Conservation (phyloP, 345 rosid species). For the Dovyalis caffra region DNA sequence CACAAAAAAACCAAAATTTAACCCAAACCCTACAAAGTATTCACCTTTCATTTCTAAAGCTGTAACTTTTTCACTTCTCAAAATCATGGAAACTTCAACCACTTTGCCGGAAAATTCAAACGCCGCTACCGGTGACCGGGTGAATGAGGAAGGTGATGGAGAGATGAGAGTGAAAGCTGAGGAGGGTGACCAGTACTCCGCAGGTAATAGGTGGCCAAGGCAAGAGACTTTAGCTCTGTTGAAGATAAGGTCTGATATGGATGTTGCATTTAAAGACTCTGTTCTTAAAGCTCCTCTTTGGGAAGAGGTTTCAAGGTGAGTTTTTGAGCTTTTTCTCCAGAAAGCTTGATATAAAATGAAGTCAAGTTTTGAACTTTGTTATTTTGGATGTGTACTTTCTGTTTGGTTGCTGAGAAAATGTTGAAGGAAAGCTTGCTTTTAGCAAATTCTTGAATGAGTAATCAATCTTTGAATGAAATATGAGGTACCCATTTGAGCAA, state of each 20-base stretch:
- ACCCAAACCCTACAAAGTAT: constrained; percentile 18
- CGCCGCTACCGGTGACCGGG: constrained; percentile 14
- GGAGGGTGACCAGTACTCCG: constrained; percentile 38
- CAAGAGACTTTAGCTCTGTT: constrained; percentile 30
- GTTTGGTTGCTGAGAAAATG: constrained; percentile 7
- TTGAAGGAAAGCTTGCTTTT: not conserved
- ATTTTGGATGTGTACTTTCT: not conserved
- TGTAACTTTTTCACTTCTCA: constrained; percentile 22
- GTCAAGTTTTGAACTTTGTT: not conserved
- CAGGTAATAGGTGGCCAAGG: constrained; percentile 31
- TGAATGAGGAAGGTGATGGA: constrained; percentile 21
- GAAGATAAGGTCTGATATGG: constrained; percentile 32
- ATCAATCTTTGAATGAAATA: not conserved
- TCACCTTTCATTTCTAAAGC: constrained; percentile 19
- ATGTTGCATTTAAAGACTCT: constrained; percentile 21
- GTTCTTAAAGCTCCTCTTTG: constrained; percentile 28
- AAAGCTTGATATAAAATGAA: constrained; percentile 1
- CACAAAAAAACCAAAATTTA: constrained; percentile 1
- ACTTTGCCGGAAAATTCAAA: constrained; percentile 28
- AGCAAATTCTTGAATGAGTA: not conserved
- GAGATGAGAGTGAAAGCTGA: constrained; percentile 29
- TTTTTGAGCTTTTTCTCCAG: constrained; percentile 6
- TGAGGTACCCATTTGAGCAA: not conserved
- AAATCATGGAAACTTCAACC: constrained; percentile 41
- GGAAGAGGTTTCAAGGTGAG: constrained; percentile 36